phyloP scores from a whole-genome alignment of 2,329 filamentous ascomycete genomes.

The Penicillium palitans region DNA sequence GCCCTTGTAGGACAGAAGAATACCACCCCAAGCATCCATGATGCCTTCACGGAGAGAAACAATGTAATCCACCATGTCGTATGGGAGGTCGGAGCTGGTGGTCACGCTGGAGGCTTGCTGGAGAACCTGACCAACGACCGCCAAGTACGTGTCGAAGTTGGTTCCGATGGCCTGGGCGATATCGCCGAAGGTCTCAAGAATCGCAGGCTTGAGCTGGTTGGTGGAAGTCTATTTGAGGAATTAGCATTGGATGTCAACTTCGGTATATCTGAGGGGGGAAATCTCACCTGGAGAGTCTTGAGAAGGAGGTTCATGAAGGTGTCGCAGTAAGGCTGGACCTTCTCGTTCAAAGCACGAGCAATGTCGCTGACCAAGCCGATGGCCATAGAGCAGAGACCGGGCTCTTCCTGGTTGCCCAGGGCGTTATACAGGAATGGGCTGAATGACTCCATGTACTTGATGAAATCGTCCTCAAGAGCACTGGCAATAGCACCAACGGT shows the following conservation, averaged over 20 bases:
- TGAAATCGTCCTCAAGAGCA: slow-evolving; percentile 86
- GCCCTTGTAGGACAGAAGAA: slow-evolving; percentile 89
- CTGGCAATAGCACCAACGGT: slow-evolving; percentile 89
- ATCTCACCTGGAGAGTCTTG: slow-evolving; percentile 74
- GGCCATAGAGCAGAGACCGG: slow-evolving; percentile 90
- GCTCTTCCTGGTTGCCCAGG: slow-evolving; percentile 92
- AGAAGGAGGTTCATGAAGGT: slow-evolving; percentile 97
- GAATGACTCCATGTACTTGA: slow-evolving; percentile 97
- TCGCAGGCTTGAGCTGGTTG: slow-evolving; percentile 97
- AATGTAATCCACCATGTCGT: slow-evolving; percentile 97
- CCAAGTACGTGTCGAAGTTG: slow-evolving; percentile 88
- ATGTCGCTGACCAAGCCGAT: slow-evolving; percentile 98
- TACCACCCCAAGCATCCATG: slow-evolving; percentile 98
- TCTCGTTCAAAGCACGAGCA: slow-evolving; percentile 83
- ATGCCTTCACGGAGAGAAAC: slow-evolving; percentile 94
- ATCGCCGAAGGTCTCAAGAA: slow-evolving; percentile 96
- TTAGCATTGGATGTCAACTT: neutral
- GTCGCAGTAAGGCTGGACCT: slow-evolving; percentile 93
- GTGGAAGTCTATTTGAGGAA: slow-evolving; percentile 50
- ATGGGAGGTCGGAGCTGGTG: slow-evolving; percentile 74
- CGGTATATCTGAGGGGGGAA: neutral
- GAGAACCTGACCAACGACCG: slow-evolving; percentile 88
- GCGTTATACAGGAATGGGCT: slow-evolving; percentile 90
- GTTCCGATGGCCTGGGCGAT: slow-evolving; percentile 92
- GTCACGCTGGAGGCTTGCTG: slow-evolving; percentile 88